These are phyloP conservation scores for Pichia kudriavzevii DNA, from an alignment of 1,139 yeast genomes.

Conservation along the genomic window DNA sequence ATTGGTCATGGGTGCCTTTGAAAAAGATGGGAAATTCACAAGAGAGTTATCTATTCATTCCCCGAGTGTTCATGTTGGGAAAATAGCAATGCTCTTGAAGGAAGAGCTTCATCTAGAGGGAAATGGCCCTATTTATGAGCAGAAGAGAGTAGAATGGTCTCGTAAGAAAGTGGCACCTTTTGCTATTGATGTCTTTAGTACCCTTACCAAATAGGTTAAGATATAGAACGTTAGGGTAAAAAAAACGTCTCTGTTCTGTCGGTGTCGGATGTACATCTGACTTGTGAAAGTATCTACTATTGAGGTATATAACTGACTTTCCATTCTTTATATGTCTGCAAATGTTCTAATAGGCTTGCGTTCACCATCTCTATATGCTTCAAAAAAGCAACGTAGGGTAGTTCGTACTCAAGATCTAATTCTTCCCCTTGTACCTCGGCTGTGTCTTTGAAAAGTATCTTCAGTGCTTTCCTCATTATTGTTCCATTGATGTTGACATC, in stretches of 20 bases:
- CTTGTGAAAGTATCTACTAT: no score
- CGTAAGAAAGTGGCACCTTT: no score
- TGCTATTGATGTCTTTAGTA: no score
- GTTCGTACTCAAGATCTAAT: slow-evolving; percentile 23
- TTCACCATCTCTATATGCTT: slow-evolving; percentile 24
- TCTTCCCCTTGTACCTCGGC: slow-evolving; percentile 9
- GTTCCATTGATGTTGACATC: slow-evolving; percentile 22
- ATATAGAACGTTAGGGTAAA: no score
- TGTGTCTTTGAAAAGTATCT: slow-evolving; percentile 30
- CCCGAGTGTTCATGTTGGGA: no score
- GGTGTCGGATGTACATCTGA: no score
- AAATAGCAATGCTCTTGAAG: no score
- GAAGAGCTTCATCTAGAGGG: no score
- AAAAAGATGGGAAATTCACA: not conserved
- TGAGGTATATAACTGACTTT: slow-evolving; percentile 24
- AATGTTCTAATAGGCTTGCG: slow-evolving; percentile 26
- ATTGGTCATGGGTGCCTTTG: not conserved
- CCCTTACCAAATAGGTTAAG: no score
- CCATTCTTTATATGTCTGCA: slow-evolving; percentile 23
- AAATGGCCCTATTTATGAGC: no score
- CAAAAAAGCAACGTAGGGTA: slow-evolving; percentile 26
- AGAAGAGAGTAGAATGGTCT: no score
- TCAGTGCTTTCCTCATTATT: slow-evolving; percentile 29
- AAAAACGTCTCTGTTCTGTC: no score
- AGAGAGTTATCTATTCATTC: not conserved